These are phyloP conservation scores for Penicillium hesseltinei DNA, from an alignment of 2,329 filamentous ascomycete species.

Conservation along the genomic window DNA sequence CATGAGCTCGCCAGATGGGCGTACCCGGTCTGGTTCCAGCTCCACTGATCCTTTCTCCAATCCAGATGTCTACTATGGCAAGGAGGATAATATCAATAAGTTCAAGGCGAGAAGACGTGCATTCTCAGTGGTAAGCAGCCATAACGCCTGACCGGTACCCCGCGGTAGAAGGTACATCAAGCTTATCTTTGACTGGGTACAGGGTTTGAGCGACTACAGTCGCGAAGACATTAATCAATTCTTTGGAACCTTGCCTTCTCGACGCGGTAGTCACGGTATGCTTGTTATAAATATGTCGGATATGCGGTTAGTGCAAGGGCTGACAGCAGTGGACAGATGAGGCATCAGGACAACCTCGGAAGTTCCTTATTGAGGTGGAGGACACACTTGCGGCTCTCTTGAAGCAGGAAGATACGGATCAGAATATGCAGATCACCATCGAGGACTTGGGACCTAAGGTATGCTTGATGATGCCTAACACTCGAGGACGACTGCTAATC, in stretches of 20 bases:
- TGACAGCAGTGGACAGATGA: constrained; percentile 61
- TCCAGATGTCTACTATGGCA: constrained; percentile 60
- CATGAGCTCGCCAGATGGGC: constrained; percentile 44
- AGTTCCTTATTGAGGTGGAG: constrained; percentile 85
- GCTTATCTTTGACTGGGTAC: constrained; percentile 12
- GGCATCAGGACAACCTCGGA: constrained; percentile 64
- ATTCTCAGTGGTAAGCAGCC: constrained; percentile 54
- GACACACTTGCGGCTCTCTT: constrained; percentile 75
- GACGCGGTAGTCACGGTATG: constrained; percentile 48
- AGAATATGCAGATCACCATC: constrained; percentile 96
- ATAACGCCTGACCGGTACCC: constrained; percentile 13
- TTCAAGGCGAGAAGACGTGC: constrained; percentile 51
- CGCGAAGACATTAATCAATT: constrained; percentile 37
- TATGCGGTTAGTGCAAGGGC: neutral
- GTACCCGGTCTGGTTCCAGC: constrained; percentile 42
- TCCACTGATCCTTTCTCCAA: constrained; percentile 58
- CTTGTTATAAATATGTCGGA: neutral
- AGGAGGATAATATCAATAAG: constrained; percentile 47
- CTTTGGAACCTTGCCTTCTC: constrained; percentile 32
- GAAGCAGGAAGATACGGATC: constrained; percentile 86
- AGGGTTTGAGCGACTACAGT: constrained; percentile 41
- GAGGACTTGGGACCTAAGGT: constrained; percentile 93
- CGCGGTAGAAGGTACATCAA: constrained; percentile 10
- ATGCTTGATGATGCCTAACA: constrained; percentile 6
- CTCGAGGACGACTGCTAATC: constrained; percentile 25